Conservation (phyloP, 208 protist genomes). For the Porcisia hertigi region DNA sequence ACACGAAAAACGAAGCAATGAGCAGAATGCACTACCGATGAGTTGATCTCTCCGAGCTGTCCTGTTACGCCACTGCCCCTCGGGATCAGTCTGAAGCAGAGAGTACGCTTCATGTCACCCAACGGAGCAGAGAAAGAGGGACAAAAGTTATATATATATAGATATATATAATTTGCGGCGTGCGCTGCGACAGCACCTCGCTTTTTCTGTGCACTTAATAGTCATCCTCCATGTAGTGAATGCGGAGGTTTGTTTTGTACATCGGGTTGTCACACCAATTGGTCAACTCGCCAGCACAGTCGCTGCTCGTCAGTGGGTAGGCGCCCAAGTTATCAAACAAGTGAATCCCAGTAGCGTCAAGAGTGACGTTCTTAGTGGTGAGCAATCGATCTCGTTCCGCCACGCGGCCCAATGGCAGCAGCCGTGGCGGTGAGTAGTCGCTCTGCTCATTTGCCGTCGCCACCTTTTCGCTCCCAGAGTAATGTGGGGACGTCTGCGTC, state of each 20-base stretch:
- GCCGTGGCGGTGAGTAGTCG: conserved; percentile 40
- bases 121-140: too few relatives aligned
- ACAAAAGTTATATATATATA: too few relatives aligned
- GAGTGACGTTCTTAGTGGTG: conserved; percentile 80
- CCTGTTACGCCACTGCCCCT: too few relatives aligned
- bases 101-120: too few relatives aligned
- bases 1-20: background rate
- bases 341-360: conserved; percentile 71
- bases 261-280: conserved; percentile 70
- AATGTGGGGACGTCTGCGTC: background rate
- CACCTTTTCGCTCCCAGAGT: background rate
- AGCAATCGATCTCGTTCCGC: conserved; percentile 62
- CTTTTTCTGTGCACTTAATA: conserved; percentile 19
- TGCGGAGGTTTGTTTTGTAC: conserved; percentile 75
- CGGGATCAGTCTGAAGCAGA: too few relatives aligned
- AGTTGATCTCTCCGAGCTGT: too few relatives aligned
- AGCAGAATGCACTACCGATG: background rate
- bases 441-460: background rate
- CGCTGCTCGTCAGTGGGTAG: conserved; percentile 76
- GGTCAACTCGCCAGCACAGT: conserved; percentile 55
- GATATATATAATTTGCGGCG: background rate
- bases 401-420: conserved; percentile 69
- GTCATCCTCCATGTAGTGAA: conserved; percentile 46
- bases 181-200: background rate
- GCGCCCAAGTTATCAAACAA: conserved; percentile 50